Percentiles rank a stretch among this genome's conserved stretches.
These are phyloP conservation scores for Plasmodium gallinaceum DNA, from an alignment of 169 alveolate genomes.

Conservation along the genomic window DNA sequence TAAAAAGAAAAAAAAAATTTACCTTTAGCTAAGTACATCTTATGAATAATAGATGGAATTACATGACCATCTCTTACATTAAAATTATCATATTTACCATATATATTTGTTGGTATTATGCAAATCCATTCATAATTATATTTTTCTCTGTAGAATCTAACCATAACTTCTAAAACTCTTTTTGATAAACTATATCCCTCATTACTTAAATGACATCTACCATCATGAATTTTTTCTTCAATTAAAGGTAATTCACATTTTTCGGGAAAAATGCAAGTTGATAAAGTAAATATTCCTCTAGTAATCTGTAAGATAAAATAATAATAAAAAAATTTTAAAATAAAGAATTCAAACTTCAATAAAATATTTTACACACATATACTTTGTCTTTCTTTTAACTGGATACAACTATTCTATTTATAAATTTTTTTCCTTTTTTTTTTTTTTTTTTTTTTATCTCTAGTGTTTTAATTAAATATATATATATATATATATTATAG, in stretches of 20 bases:
- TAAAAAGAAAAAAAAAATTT: not conserved
- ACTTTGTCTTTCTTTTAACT: not conserved
- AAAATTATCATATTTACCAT: slow-evolving; percentile 74
- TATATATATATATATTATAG: too few relatives aligned
- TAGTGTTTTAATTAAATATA: too few relatives aligned
- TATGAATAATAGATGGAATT: slow-evolving; percentile 73
- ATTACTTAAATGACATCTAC: slow-evolving; percentile 64
- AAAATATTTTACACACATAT: not conserved
- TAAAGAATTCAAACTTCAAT: not conserved
- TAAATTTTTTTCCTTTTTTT: slow-evolving; percentile 3
- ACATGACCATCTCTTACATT: slow-evolving; percentile 49
- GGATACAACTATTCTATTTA: slow-evolving; percentile 6
- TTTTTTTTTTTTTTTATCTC: not conserved
- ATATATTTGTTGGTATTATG: slow-evolving; percentile 75
- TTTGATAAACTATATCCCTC: slow-evolving; percentile 76
- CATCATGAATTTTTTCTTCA: slow-evolving; percentile 72
- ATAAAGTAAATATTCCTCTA: slow-evolving; percentile 66
- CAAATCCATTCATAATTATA: slow-evolving; percentile 73
- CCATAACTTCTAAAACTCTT: slow-evolving; percentile 74
- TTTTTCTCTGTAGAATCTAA: slow-evolving; percentile 73
- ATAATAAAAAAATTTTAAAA: not conserved
- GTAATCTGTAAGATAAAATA: slow-evolving; percentile 32
- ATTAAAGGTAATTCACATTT: slow-evolving; percentile 48
- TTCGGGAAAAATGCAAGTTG: slow-evolving; percentile 72
- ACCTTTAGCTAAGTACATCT: slow-evolving; percentile 77